phyloP scores from a whole-genome alignment of 805 yeast genomes.

The Wickerhamiella vanderwaltii region DNA sequence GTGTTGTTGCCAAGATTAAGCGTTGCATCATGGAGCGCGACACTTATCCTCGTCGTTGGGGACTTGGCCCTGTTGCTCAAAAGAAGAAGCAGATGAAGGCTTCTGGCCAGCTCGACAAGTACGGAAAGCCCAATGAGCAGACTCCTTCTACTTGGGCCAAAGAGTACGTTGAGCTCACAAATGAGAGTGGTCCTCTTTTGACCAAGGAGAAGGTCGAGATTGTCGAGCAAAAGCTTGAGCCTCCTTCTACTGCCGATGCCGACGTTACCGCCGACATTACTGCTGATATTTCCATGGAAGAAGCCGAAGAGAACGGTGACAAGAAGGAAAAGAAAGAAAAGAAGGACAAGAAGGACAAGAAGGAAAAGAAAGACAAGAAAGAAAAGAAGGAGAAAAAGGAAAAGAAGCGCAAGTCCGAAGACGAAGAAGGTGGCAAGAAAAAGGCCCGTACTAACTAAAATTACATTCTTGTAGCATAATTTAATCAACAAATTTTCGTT shows the following conservation, averaged over 20 bases:
- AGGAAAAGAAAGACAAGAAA: constrained; percentile 39
- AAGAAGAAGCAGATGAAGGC: constrained; percentile 97
- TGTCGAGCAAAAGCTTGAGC: constrained; percentile 27
- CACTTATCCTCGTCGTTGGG: constrained; percentile 99
- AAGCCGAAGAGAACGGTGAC: constrained; percentile 41
- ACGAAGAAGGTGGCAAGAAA: constrained; percentile 37
- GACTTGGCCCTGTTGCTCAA: constrained; percentile 95
- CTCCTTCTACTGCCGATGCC: constrained; percentile 14
- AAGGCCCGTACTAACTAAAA: constrained; percentile 22
- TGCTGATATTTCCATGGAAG: constrained; percentile 36
- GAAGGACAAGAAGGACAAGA: constrained; percentile 44
- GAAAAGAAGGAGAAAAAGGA: constrained; percentile 52
- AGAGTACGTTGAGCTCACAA: constrained; percentile 51
- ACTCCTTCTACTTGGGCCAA: constrained; percentile 91
- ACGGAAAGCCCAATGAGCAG: constrained; percentile 82
- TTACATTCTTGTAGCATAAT: neutral
- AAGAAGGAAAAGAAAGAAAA: constrained; percentile 44
- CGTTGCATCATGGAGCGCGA: constrained; percentile 99
- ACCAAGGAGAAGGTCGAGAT: constrained; percentile 35
- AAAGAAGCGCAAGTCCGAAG: constrained; percentile 44
- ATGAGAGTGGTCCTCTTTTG: constrained; percentile 9
- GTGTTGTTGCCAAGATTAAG: constrained; percentile 96
- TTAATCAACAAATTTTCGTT: neutral
- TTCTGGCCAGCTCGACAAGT: constrained; percentile 93
- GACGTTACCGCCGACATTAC: constrained; percentile 13